Percentiles rank a stretch among this genome's conserved stretches.
These are phyloP conservation scores for Dothideomycetes sp. DNA, from an alignment of 2,329 filamentous ascomycete species.

Conservation along the genomic window DNA sequence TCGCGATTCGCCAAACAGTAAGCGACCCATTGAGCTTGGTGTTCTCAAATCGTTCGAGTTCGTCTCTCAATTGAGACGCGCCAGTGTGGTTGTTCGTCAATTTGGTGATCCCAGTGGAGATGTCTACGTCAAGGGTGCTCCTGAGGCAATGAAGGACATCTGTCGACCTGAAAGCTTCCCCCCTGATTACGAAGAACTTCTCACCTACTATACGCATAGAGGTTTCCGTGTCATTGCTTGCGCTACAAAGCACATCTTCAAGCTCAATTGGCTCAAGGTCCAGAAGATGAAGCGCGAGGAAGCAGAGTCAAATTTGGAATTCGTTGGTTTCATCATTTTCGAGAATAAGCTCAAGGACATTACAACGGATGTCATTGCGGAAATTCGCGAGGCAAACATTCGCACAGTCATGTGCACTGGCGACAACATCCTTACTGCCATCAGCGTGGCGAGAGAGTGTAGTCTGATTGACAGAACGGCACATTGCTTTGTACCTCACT, in stretches of 20 bases:
- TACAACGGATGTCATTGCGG: conserved; percentile 69
- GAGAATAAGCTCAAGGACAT: conserved; percentile 95
- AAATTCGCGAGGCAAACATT: conserved; percentile 74
- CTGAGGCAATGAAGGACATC: conserved; percentile 92
- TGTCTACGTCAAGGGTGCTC: conserved; percentile 91
- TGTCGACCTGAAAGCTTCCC: conserved; percentile 79
- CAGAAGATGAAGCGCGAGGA: conserved; percentile 86
- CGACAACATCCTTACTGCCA: conserved; percentile 93
- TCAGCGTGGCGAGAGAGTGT: conserved; percentile 89
- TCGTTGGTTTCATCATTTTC: conserved; percentile 94
- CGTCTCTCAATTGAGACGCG: conserved; percentile 79
- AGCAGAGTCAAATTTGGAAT: conserved; percentile 73
- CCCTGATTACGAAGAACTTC: conserved; percentile 74
- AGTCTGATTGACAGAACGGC: conserved; percentile 67
- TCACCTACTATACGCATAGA: conserved; percentile 86
- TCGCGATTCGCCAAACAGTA: conserved; percentile 27
- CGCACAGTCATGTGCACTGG: conserved; percentile 93
- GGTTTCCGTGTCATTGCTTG: conserved; percentile 95
- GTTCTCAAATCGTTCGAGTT: conserved; percentile 89
- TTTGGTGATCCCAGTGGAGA: conserved; percentile 77
- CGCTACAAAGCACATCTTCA: conserved; percentile 76
- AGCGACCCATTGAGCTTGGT: conserved; percentile 68
- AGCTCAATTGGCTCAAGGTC: conserved; percentile 84
- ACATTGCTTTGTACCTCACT: conserved; percentile 88
- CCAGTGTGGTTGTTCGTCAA: conserved; percentile 83